These are phyloP conservation scores for Gymnopilus junonius DNA, from an alignment of 768 basidiomycete genomes.

Conservation along the genomic window DNA sequence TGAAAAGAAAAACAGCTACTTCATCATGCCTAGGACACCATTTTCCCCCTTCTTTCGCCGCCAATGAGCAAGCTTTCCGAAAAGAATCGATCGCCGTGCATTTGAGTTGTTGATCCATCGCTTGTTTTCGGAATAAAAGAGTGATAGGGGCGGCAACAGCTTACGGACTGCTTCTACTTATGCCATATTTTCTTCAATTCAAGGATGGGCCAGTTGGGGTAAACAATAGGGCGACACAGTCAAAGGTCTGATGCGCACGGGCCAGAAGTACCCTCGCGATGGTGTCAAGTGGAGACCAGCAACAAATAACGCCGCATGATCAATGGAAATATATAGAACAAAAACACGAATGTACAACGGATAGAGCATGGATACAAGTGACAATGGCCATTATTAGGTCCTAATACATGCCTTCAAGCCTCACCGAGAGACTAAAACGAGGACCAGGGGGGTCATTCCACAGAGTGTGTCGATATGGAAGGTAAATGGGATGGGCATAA, in stretches of 20 bases:
- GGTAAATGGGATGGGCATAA: no score
- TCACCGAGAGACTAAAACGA: no score
- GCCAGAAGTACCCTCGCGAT: neutral
- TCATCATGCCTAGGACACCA: slow-evolving; percentile 21
- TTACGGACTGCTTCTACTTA: neutral
- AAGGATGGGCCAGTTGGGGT: neutral
- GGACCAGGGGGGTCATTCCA: no score
- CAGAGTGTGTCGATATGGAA: no score
- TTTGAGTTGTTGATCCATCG: slow-evolving; percentile 5
- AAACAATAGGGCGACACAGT: neutral
- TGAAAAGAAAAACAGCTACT: slow-evolving; percentile 1
- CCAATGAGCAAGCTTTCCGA: slow-evolving; percentile 2
- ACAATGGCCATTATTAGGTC: no score
- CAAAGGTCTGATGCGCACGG: neutral
- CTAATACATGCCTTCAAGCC: no score
- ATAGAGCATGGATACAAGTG: no score
- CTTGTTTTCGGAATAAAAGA: neutral
- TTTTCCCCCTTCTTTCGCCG: slow-evolving; percentile 15
- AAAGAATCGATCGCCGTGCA: slow-evolving; percentile 9
- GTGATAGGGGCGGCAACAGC: neutral
- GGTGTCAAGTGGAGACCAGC: neutral
- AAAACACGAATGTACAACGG: no score
- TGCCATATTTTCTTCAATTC: neutral
- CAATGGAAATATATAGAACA: no score
- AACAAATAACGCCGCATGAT: no score